These are phyloP conservation scores for Aspergillus tubingensis DNA, from an alignment of 2,329 filamentous ascomycete genomes.

Conservation along the genomic window DNA sequence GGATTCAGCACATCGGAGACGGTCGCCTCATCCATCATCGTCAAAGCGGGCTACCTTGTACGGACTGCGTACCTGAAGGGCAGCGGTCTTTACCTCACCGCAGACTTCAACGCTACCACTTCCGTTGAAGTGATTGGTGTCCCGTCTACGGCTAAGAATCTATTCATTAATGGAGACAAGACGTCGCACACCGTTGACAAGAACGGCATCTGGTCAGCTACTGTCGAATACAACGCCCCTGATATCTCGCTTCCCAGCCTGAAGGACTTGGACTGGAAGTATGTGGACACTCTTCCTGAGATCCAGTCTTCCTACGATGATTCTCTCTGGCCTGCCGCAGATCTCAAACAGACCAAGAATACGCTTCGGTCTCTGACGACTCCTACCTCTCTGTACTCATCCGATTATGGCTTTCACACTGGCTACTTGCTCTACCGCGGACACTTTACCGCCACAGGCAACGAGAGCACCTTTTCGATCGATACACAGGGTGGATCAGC, in stretches of 20 bases:
- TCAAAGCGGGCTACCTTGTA: slow-evolving; percentile 48
- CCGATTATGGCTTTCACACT: slow-evolving; percentile 73
- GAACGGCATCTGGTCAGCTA: slow-evolving; percentile 54
- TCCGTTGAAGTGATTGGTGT: slow-evolving; percentile 68
- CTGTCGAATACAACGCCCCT: slow-evolving; percentile 54
- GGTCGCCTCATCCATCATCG: slow-evolving; percentile 39
- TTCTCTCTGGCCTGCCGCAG: slow-evolving; percentile 63
- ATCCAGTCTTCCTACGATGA: slow-evolving; percentile 67
- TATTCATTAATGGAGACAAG: slow-evolving; percentile 63
- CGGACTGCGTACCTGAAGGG: slow-evolving; percentile 55
- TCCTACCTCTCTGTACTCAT: slow-evolving; percentile 65
- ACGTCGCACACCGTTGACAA: slow-evolving; percentile 44
- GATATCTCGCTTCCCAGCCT: slow-evolving; percentile 60
- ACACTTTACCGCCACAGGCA: slow-evolving; percentile 64
- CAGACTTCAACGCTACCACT: slow-evolving; percentile 72
- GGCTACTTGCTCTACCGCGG: slow-evolving; percentile 71
- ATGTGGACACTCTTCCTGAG: slow-evolving; percentile 71
- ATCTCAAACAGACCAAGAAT: slow-evolving; percentile 63
- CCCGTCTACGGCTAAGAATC: slow-evolving; percentile 54
- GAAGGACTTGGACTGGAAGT: slow-evolving; percentile 64
- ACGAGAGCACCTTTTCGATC: slow-evolving; percentile 59
- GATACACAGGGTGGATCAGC: slow-evolving; percentile 67
- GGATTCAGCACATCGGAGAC: slow-evolving; percentile 35
- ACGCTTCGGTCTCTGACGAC: slow-evolving; percentile 59
- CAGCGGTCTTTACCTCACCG: slow-evolving; percentile 62